Evolutionary conservation across 202 grass and related monocot genomes (phyloP).

Genomic region (Hordeum pubiflorum): DNA sequence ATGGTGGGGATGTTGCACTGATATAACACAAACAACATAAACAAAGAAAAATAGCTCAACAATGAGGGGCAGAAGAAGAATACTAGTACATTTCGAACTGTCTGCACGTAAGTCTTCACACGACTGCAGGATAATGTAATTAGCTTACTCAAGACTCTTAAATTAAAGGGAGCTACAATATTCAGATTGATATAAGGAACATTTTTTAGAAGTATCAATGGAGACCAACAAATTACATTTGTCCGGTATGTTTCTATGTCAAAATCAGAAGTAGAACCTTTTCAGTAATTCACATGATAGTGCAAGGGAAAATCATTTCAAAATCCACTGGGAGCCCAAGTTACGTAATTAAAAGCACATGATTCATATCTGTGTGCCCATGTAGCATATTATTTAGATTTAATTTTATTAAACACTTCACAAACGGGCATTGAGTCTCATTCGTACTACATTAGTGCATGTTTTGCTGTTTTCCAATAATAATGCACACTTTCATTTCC

Average conservation of each 20-base stretch:
- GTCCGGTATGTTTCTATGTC: background rate
- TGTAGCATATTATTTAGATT: background rate
- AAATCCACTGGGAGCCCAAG: background rate
- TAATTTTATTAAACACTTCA: background rate
- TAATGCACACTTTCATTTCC: background rate
- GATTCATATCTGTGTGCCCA: background rate
- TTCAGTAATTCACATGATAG: background rate
- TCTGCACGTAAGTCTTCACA: background rate
- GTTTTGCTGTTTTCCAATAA: background rate
- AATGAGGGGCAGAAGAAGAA: background rate
- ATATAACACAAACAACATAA: constrained; percentile 22
- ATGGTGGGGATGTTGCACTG: constrained; percentile 90
- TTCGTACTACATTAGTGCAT: background rate
- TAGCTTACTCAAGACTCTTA: background rate
- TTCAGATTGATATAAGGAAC: background rate
- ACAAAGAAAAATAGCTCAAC: constrained; percentile 9
- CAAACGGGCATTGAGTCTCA: background rate
- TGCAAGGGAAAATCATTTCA: background rate
- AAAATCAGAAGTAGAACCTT: background rate
- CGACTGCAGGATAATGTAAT: background rate
- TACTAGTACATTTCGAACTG: constrained; percentile 9
- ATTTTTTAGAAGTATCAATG: background rate
- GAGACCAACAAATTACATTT: background rate
- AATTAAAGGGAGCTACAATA: constrained; percentile 17
- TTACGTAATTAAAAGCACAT: background rate